A percentile compares a stretch with the other conserved stretches of the same genome.
These are phyloP conservation scores for Phytopythium oedochilum DNA, from an alignment of 352 stramenopile genomes.

Conservation along the genomic window DNA sequence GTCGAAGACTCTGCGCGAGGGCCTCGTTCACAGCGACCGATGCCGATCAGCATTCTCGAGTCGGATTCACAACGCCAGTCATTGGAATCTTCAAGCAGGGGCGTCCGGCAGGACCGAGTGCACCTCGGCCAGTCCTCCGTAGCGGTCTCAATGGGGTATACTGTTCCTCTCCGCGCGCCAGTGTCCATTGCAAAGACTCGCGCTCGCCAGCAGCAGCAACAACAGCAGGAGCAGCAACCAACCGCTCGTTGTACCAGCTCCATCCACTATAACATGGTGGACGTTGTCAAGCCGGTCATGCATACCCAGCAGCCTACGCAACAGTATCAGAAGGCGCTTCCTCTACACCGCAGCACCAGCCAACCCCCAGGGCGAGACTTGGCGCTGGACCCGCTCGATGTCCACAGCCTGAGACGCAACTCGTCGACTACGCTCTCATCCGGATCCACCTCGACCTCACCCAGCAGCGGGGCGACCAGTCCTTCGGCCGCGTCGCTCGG, in stretches of 20 bases:
- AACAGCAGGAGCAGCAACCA: conserved; percentile 4
- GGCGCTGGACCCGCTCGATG: background rate
- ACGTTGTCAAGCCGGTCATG: background rate
- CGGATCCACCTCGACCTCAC: background rate
- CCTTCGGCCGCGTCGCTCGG: background rate
- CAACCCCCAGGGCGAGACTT: background rate
- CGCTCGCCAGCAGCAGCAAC: conserved; percentile 1
- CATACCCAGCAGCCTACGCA: background rate
- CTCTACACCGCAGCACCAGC: conserved; percentile 2
- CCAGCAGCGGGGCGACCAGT: conserved; percentile 6
- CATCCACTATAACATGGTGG: background rate
- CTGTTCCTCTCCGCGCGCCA: conserved; percentile 1
- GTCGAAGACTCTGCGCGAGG: background rate
- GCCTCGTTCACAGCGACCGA: background rate
- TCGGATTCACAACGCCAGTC: too few species aligned
- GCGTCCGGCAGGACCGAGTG: background rate
- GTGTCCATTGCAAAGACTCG: conserved; percentile 3
- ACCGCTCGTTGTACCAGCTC: background rate
- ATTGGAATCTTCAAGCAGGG: too few species aligned
- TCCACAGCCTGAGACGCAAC: conserved; percentile 10
- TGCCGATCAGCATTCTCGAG: background rate
- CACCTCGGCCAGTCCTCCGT: background rate
- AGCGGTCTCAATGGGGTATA: background rate
- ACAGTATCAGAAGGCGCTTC: background rate
- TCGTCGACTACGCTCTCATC: background rate